Conservation (phyloP, 805 yeast species). For the Suhomyces emberorum region DNA sequence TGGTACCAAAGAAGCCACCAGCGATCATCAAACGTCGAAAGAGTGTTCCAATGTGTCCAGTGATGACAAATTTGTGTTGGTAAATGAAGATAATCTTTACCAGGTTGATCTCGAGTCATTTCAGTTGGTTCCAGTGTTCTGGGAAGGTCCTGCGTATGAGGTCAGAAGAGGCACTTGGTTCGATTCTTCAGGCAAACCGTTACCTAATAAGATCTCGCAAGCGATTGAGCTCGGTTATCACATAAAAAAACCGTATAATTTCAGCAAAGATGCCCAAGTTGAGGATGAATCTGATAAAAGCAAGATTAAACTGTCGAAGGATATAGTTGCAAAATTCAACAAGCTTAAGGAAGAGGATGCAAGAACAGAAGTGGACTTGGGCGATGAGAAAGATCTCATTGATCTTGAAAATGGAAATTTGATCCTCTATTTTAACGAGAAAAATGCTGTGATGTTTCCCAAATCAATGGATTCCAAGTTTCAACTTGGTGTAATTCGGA, state of each 20-base stretch:
- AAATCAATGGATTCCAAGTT: constrained; percentile 38
- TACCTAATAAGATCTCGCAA: constrained; percentile 46
- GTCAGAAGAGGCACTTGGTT: constrained; percentile 89
- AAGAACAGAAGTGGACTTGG: constrained; percentile 14
- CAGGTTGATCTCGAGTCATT: constrained; percentile 60
- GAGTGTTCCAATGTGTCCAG: not conserved
- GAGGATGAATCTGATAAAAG: not conserved
- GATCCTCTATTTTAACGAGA: constrained; percentile 39
- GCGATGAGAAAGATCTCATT: constrained; percentile 27
- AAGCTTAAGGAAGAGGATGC: constrained; percentile 9
- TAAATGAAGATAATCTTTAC: constrained; percentile 78
- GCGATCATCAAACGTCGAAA: not conserved
- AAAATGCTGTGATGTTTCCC: constrained; percentile 47
- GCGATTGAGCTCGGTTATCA: constrained; percentile 59
- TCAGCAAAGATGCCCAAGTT: not conserved
- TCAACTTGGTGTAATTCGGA: constrained; percentile 35
- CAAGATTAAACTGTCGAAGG: constrained; percentile 10
- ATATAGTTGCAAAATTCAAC: constrained; percentile 19
- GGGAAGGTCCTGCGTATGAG: constrained; percentile 86
- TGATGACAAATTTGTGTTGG: constrained; percentile 41
- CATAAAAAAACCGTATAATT: constrained; percentile 17
- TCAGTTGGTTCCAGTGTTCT: constrained; percentile 66
- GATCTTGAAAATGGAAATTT: constrained; percentile 32
- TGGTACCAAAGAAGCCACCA: constrained; percentile 5
- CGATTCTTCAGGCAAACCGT: constrained; percentile 52